Conservation (phyloP, 495 filamentous ascomycete genomes). For the Monascus purpureus region DNA sequence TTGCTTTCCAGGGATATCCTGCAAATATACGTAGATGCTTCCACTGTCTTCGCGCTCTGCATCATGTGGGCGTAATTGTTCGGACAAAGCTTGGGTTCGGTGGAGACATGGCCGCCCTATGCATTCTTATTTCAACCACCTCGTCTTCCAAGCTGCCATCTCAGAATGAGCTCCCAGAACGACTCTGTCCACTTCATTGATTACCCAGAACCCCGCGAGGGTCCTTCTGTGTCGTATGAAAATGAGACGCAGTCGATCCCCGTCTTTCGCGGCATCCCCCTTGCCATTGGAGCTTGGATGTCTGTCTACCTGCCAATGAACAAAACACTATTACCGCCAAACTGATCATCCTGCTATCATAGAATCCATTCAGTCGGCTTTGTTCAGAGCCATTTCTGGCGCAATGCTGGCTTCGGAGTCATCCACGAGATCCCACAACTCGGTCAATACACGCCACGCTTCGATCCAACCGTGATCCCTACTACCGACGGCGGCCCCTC, state of each 20-base stretch:
- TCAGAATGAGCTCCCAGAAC: slow-evolving; percentile 11
- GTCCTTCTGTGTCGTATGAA: slow-evolving; percentile 30
- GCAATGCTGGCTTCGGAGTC: slow-evolving; percentile 56
- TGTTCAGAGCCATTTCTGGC: slow-evolving; percentile 51
- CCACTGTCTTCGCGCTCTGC: no score
- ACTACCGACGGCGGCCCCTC: slow-evolving; percentile 15
- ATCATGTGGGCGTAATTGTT: no score
- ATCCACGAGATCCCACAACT: slow-evolving; percentile 46
- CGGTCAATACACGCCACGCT: slow-evolving; percentile 45
- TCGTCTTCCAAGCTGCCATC: no score
- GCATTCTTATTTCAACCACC: no score
- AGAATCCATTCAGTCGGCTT: slow-evolving; percentile 43
- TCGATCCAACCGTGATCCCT: slow-evolving; percentile 82
- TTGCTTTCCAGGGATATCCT: no score
- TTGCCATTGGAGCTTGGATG: slow-evolving; percentile 37
- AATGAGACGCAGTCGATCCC: slow-evolving; percentile 37
- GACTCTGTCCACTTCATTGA: slow-evolving; percentile 16
- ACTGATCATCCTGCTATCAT: background rate
- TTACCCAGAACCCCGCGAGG: slow-evolving; percentile 31
- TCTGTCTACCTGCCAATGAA: no score
- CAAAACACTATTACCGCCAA: background rate
- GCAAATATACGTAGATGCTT: no score
- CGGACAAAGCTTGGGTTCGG: no score
- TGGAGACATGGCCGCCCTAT: no score
- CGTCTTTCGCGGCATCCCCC: slow-evolving; percentile 35